phyloP scores from a whole-genome alignment of 768 basidiomycete species.

The Macrolepiota fuliginosa region DNA sequence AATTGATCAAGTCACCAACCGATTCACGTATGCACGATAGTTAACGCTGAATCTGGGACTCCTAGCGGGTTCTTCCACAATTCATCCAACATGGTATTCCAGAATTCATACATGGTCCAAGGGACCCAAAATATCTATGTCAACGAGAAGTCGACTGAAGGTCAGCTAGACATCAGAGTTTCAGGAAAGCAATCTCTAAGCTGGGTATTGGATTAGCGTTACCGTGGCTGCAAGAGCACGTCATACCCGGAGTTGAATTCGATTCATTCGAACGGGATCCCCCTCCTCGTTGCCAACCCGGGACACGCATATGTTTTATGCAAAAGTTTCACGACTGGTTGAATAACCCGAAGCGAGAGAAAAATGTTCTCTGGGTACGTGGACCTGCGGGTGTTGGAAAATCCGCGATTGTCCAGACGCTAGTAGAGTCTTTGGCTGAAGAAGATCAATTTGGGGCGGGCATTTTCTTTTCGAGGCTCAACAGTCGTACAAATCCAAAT shows the following conservation, averaged over 20 bases:
- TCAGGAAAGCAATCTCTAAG: no score
- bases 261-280: slow-evolving; percentile 16
- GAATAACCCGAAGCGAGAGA: neutral
- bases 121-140: no score
- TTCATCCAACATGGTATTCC: no score
- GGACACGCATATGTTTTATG: slow-evolving; percentile 16
- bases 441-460: slow-evolving; percentile 13
- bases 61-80: no score
- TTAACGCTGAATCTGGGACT: no score
- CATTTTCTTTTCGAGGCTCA: slow-evolving; percentile 20
- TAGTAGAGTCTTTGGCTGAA: slow-evolving; percentile 18
- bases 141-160: no score
- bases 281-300: slow-evolving; percentile 17
- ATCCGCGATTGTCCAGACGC: slow-evolving; percentile 26
- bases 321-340: slow-evolving; percentile 14
- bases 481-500: neutral
- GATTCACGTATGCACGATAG: no score
- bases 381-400: slow-evolving; percentile 27
- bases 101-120: no score
- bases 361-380: slow-evolving; percentile 17
- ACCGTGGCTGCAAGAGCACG: neutral
- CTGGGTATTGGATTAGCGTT: neutral
- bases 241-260: slow-evolving; percentile 13
- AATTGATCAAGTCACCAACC: no score
- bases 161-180: no score